phyloP scores from a whole-genome alignment of 2,329 filamentous ascomycete species.

The Exophiala sp. region DNA sequence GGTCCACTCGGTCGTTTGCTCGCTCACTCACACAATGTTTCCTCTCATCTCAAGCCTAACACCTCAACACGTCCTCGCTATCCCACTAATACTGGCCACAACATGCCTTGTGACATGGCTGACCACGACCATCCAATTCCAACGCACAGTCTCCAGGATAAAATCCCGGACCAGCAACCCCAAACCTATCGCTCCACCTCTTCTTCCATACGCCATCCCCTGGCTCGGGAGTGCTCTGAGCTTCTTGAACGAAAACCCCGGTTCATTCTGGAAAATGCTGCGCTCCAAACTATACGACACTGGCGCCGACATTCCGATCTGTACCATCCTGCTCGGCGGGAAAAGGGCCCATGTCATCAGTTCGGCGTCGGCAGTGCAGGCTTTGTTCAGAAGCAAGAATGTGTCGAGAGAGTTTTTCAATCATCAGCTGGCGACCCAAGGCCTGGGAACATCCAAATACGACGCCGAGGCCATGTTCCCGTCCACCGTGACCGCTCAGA shows the following conservation, averaged over 20 bases:
- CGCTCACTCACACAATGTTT: too few species aligned
- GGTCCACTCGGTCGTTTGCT: too few species aligned
- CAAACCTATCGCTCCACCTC: conserved; percentile 8
- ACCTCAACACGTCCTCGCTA: not conserved
- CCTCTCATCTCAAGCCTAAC: too few species aligned
- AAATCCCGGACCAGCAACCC: not conserved
- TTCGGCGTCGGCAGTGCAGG: conserved; percentile 13
- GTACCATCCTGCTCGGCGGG: conserved; percentile 16
- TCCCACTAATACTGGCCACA: not conserved
- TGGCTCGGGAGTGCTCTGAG: conserved; percentile 17
- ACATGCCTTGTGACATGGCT: conserved; percentile 7
- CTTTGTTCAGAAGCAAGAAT: conserved; percentile 14
- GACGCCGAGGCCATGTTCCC: conserved; percentile 11
- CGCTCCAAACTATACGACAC: conserved; percentile 7
- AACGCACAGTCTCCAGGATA: not conserved
- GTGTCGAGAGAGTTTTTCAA: conserved; percentile 16
- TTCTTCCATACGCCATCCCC: conserved; percentile 19
- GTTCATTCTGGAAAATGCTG: conserved; percentile 19
- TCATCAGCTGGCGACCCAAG: conserved; percentile 3
- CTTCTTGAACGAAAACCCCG: conserved; percentile 18
- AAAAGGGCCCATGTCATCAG: conserved; percentile 12
- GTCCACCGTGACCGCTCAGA: not conserved
- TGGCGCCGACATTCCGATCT: conserved; percentile 4
- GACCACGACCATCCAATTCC: conserved; percentile 7
- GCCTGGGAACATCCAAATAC: conserved; percentile 9